Conservation (phyloP, 2,329 filamentous ascomycete genomes). For the Colletotrichum viniferum region DNA sequence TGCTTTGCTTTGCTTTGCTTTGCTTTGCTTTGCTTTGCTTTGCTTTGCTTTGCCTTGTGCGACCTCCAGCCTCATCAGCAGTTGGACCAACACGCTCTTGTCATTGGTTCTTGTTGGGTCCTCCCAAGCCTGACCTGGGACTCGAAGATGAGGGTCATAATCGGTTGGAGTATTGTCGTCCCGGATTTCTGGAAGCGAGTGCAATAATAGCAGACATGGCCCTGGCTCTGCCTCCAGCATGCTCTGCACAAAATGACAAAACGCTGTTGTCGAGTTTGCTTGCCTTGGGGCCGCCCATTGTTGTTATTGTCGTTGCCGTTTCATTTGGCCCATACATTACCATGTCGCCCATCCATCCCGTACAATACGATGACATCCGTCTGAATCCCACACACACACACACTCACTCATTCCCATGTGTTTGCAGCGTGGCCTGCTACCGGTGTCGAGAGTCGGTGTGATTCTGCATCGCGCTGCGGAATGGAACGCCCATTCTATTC, state of each 20-base stretch:
- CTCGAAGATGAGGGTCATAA: background rate
- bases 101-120: background rate
- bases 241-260: background rate
- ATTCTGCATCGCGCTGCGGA: constrained; percentile 3
- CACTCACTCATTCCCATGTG: background rate
- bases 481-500: background rate
- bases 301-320: background rate
- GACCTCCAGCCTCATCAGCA: background rate
- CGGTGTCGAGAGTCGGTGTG: constrained; percentile 12
- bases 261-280: background rate
- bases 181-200: constrained; percentile 6
- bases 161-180: constrained; percentile 5
- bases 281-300: background rate
- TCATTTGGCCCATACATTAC: background rate
- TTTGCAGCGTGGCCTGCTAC: constrained; percentile 5
- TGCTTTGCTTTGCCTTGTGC: background rate
- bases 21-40: too few relatives aligned
- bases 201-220: background rate
- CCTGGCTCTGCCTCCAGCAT: background rate
- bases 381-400: background rate
- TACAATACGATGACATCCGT: background rate
- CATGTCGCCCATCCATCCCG: background rate
- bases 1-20: background rate
- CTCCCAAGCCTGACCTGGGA: background rate
- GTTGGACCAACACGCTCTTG: constrained; percentile 1